Conservation (phyloP, 768 basidiomycete genomes). For the Macrolepiota fuliginosa region DNA sequence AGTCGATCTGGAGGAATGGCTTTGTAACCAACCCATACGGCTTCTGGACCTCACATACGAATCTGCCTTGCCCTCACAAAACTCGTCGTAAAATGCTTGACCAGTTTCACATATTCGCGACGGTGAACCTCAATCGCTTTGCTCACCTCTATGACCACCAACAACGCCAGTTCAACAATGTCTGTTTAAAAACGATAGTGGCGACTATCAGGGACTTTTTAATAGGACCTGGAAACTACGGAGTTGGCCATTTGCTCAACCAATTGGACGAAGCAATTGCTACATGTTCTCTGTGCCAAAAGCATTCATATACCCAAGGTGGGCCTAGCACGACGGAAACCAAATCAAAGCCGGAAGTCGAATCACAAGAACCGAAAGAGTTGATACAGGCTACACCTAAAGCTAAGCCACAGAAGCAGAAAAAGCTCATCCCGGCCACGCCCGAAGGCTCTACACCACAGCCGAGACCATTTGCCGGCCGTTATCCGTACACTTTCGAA, state of each 20-base stretch:
- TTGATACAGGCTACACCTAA: background rate
- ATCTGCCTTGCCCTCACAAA: background rate
- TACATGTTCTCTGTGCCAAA: background rate
- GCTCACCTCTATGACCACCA: background rate
- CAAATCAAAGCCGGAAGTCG: background rate
- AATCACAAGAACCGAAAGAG: background rate
- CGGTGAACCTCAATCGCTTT: background rate
- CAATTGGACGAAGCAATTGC: background rate
- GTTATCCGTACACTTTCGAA: background rate
- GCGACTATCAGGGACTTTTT: background rate
- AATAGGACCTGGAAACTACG: background rate
- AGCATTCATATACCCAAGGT: background rate
- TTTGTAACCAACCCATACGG: background rate
- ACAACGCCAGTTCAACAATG: background rate
- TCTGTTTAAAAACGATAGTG: background rate
- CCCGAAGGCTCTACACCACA: background rate
- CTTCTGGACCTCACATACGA: background rate
- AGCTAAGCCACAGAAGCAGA: background rate
- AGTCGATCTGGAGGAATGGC: background rate
- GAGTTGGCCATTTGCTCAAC: background rate
- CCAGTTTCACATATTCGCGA: background rate
- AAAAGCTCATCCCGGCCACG: background rate
- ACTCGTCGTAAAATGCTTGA: background rate
- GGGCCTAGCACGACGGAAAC: background rate
- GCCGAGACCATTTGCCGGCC: no score